Evolutionary conservation across 805 yeast genomes (phyloP).

Genomic region (Wickerhamomyces bisporus): DNA sequence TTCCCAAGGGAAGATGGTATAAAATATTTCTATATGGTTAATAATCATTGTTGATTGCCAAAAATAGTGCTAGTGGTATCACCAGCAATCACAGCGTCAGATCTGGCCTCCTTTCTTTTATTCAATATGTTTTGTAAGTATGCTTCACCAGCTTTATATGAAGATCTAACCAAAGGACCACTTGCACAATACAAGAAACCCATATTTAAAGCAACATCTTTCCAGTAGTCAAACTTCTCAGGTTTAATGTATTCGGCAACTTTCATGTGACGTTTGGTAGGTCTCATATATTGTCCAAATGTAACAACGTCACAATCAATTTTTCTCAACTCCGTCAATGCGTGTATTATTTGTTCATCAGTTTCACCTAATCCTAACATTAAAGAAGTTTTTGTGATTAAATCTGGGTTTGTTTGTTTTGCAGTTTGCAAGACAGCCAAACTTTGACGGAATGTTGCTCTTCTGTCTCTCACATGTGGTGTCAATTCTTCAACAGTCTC

Average conservation of each 20-base stretch:
- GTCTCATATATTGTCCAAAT: constrained; percentile 98
- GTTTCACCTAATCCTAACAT: constrained; percentile 98
- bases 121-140: constrained; percentile 90
- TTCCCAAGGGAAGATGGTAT: too few species aligned
- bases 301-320: constrained; percentile 90
- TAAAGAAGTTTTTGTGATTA: constrained; percentile 87
- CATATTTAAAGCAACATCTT: constrained; percentile 72
- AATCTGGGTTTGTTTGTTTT: constrained; percentile 63
- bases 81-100: constrained; percentile 1
- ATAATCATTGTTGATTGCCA: too few species aligned
- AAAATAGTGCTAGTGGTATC: background rate
- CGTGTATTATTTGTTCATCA: constrained; percentile 78
- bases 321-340: constrained; percentile 70
- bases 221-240: constrained; percentile 93
- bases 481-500: constrained; percentile 96
- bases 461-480: constrained; percentile 90
- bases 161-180: constrained; percentile 94
- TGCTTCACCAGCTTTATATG: constrained; percentile 97
- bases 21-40: too few species aligned
- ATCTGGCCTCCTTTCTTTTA: constrained; percentile 42
- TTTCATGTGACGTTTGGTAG: constrained; percentile 97
- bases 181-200: constrained; percentile 96
- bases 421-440: constrained; percentile 75
- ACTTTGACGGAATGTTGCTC: constrained; percentile 93
- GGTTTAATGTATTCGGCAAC: constrained; percentile 95